A percentile compares a stretch with the other conserved stretches of the same genome.
Evolutionary conservation across 75 land plant genomes (phyloP).

Genomic region (Selaginella tamariscina): DNA sequence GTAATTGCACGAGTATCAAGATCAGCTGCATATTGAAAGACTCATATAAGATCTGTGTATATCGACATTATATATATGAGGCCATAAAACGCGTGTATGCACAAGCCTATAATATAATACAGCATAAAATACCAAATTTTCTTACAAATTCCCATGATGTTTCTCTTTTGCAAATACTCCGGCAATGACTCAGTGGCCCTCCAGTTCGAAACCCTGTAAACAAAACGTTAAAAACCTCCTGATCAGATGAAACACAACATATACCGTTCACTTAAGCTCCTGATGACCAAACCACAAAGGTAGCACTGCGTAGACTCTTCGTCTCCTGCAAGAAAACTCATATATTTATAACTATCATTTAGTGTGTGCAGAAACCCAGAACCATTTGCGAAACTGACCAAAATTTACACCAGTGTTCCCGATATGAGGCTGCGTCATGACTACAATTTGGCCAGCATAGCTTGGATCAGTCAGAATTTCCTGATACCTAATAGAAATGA

Average conservation of each 20-base stretch:
- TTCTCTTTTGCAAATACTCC: constrained; percentile 64
- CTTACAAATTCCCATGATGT: constrained; percentile 95
- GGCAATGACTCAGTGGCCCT: constrained; percentile 56
- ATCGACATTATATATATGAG: no score
- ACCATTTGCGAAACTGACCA: constrained; percentile 38
- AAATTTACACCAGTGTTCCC: constrained; percentile 91
- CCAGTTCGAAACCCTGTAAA: constrained; percentile 82
- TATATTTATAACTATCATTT: no score
- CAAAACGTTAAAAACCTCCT: background rate
- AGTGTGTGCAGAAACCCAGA: no score
- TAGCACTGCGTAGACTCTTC: constrained; percentile 81
- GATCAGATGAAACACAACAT: background rate
- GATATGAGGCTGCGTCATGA: constrained; percentile 95
- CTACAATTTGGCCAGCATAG: constrained; percentile 95
- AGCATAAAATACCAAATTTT: constrained; percentile 9
- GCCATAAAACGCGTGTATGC: no score
- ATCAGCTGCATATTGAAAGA: constrained; percentile 51
- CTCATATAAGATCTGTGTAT: no score
- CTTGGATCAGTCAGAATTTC: constrained; percentile 98
- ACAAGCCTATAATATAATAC: no score
- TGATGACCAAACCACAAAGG: constrained; percentile 59
- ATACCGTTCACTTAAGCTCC: constrained; percentile 69
- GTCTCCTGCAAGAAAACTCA: constrained; percentile 42
- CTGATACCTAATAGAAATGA: constrained; percentile 45
- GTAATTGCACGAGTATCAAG: constrained; percentile 97